Evolutionary conservation across 352 stramenopile species (phyloP).

Genomic region (Phytophthora podocarpi): DNA sequence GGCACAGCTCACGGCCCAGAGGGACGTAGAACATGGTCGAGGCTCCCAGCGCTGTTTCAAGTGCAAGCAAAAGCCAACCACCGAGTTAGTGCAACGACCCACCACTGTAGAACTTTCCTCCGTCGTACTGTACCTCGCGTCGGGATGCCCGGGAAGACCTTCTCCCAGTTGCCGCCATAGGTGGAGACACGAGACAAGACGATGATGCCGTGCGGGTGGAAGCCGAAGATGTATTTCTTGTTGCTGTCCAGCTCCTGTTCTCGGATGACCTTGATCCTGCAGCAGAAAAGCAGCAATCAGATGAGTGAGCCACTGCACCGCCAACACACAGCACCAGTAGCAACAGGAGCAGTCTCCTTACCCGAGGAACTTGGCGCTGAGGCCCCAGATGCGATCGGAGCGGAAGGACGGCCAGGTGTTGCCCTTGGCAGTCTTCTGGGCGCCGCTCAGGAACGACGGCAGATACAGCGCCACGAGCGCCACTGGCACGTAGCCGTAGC

Average conservation of each 20-base stretch:
- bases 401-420: slow-evolving; percentile 60
- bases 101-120: not conserved
- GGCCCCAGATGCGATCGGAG: slow-evolving; percentile 50
- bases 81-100: not conserved
- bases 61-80: not conserved
- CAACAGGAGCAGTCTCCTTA: slow-evolving; percentile 8
- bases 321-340: no score
- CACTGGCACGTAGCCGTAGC: slow-evolving; percentile 57
- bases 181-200: slow-evolving; percentile 72
- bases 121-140: slow-evolving; percentile 51
- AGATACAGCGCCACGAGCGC: slow-evolving; percentile 65
- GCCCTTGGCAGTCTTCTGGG: slow-evolving; percentile 57
- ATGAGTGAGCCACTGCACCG: not conserved
- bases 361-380: slow-evolving; percentile 55
- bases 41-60: slow-evolving; percentile 48
- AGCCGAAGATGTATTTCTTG: slow-evolving; percentile 82
- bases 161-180: slow-evolving; percentile 74
- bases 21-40: slow-evolving; percentile 79
- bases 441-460: slow-evolving; percentile 64
- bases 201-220: slow-evolving; percentile 79
- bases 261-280: slow-evolving; percentile 60
- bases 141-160: slow-evolving; percentile 63
- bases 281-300: not conserved
- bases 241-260: slow-evolving; percentile 61
- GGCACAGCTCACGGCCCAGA: slow-evolving; percentile 62